Base-by-base conservation (phyloP, 305 asterid species). In the Solanum aculeatissimum region DNA sequence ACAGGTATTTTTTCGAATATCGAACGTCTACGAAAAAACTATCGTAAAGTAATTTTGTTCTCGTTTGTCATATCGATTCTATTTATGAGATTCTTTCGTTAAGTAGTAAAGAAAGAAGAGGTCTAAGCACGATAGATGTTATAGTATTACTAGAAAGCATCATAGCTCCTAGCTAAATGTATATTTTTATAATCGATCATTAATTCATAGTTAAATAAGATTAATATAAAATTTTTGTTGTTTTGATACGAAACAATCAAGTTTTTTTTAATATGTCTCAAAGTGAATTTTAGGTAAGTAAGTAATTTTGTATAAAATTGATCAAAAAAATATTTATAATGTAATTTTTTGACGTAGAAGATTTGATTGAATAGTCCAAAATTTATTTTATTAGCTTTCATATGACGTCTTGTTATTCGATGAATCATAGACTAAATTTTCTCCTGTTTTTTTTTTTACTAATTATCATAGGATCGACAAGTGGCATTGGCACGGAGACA, bases 401-500 rank as follows among this genome's bases (percentile, higher is more conserved):
- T 47, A 13, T 47, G 6, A 47, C 3, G 16, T 4, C 5, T 47
- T 45, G 14, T 45, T 45, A 45, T 45, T 45, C 42, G 7, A 7
- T 9, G 71, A 63, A 27, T 53, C 42, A 2, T 5, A 16, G 7
- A 21, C 6, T n/a, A 42, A 72, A 0, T 43, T 43, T 43, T 43
- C 2, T 43, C 21, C 6, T 7, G 12, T 19, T 9, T 57, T 3
- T 13, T 0, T 13, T 47, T 47, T 89, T 86, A 69, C 9, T 18
- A 35, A 35, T 35, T 69, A 9, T 38, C 4, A 81, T 92, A 95
- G 98, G 97, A 85, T 97, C 97, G 60, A 90, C 98, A 35, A 93
- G 98, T 90, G 98, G 97, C 60, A 93, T 95, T 71, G 98, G 98
- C 38, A 69, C 87, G 65, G 97, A 93, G 90, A 92, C 95, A 0